Evolutionary conservation across 176 grass and related monocot species (phyloP), one percentile per base, ranked within the genome.

Genomic region (Saccharum officinarum): DNA sequence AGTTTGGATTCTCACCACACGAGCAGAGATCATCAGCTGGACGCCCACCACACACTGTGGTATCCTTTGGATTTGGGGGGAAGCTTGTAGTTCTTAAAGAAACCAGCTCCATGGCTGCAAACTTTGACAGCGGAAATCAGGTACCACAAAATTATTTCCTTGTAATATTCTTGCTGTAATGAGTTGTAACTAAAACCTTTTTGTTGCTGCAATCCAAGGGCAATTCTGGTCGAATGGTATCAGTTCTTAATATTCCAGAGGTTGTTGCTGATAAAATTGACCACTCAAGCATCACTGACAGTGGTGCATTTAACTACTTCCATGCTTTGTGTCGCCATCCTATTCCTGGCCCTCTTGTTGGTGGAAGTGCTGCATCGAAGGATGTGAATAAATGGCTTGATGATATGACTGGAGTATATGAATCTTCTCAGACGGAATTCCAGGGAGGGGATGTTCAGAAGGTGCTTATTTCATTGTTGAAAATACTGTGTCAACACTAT

Each of bases 301-400:
- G 91, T 22, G 82, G 82, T 82, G 82, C 71, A 34, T 69, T 92
- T 46, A 84, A 81, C 47, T 95, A 95, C 80, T 98, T 98, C 60
- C 80, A 87, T 80, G 87, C 91, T 34, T 75, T 98, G 71, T 95
- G 77, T 59, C 89, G 62, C 70, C 89, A 88, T 68, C 85, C 87
- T 85, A 86, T 95, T 72, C 96, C 96, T 73, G 96, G 96, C 31
- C 96, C 96, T 38, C 96, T 98, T 87, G 89, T 92, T 64, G 96
- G 93, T 74, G 93, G 93, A 68, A 98, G 62, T 87, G 85, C 87
- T 87, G 83, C 91, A 69, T 71, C 93, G 39, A 98, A 95, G 89
- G 96, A 98, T 75, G 85, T 95, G 59, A 93, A 94, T 72, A 98
- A 94, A 87, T 98, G 96, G 96, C 75, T 98, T 77, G 93, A 98